Base-by-base conservation (phyloP, 768 basidiomycete species). In the Macrolepiota dolichaula region DNA sequence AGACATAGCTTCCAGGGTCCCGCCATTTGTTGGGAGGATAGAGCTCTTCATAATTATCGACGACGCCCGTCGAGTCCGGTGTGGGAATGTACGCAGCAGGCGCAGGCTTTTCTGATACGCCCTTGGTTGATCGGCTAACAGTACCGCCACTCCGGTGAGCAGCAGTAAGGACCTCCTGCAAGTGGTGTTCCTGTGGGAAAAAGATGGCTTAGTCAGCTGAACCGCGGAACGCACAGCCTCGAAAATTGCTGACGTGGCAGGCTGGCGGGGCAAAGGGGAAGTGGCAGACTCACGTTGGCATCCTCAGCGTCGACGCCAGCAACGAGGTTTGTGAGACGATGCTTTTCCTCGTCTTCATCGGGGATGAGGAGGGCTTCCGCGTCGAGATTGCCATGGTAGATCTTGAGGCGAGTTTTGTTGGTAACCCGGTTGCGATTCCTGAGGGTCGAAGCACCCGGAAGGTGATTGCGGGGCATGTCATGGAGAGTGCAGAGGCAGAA, bases 231-330 rank as follows among this genome's bases (percentile, higher is more conserved):
- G 74, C 79, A 82, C 77, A 69, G 78, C 80, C 78, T 80, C 76
- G 66, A 64, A 71, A 72, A 73, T 72, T 66, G 72, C 69, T 73
- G 74, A 73, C 72, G 75, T 77, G 78, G 75, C 74, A 67, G 6
- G 53, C 58, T 63, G 66, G 63, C 57, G 65, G 68, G 66, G 69
- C 72, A 71, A 68, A 70, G 67, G 66, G 51, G 38, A 36, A 25
- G 40, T 35, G 52, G 51, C 38, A 66, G 69, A 83, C 92, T 87
- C 80, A 95, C 93, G 76, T 94, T 93, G 74, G 92, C 92, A 70
- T 95, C 93, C 79, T 94, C 92, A 71, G 89, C 89, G 72, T 95
- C 93, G 69, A 95, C 93, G 67, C 93, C 93, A 46, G 91, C 89
- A 22, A 91, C 92, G 53, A 80, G 76, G 66, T 82, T 88, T 51